A percentile compares a stretch with the other conserved stretches of the same genome.
Conservation (phyloP, 2,329 filamentous ascomycete species). For the Saccharata proteae region DNA sequence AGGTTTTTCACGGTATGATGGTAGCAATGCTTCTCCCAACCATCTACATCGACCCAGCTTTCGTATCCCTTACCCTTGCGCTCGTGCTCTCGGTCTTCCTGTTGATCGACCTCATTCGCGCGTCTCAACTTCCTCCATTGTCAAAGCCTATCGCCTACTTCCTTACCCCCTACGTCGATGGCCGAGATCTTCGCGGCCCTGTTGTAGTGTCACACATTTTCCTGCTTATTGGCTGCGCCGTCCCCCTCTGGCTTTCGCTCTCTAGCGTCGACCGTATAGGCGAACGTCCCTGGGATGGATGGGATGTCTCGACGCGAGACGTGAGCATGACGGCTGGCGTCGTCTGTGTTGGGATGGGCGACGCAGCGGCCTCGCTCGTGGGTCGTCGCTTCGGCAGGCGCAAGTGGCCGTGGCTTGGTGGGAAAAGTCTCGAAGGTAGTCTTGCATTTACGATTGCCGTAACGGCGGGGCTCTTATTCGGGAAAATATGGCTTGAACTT, state of each 20-base stretch:
- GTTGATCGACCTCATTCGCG: conserved; percentile 76
- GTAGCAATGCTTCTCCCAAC: conserved; percentile 87
- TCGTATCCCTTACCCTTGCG: conserved; percentile 65
- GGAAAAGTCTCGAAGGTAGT: conserved; percentile 84
- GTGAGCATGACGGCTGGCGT: conserved; percentile 87
- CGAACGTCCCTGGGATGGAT: conserved; percentile 48
- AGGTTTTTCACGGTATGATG: conserved; percentile 98
- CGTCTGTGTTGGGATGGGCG: conserved; percentile 87
- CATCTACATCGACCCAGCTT: conserved; percentile 76
- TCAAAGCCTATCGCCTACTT: conserved; percentile 78
- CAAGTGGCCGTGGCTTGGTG: conserved; percentile 95
- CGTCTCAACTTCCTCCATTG: conserved; percentile 81
- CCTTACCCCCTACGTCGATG: conserved; percentile 86
- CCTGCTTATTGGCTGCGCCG: conserved; percentile 84
- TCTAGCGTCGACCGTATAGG: conserved; percentile 53
- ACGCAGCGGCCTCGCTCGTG: conserved; percentile 83
- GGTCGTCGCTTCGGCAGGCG: conserved; percentile 72
- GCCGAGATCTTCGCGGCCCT: conserved; percentile 80
- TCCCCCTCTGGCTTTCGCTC: conserved; percentile 79
- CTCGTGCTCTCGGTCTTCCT: conserved; percentile 76
- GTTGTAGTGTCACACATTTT: conserved; percentile 97
- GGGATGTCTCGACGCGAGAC: conserved; percentile 58
- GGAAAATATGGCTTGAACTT: conserved; percentile 60
- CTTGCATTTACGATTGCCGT: conserved; percentile 74
- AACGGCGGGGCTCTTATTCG: conserved; percentile 56